Conservation (phyloP, 2,329 filamentous ascomycete species). For the Aureobasidium sp. region DNA sequence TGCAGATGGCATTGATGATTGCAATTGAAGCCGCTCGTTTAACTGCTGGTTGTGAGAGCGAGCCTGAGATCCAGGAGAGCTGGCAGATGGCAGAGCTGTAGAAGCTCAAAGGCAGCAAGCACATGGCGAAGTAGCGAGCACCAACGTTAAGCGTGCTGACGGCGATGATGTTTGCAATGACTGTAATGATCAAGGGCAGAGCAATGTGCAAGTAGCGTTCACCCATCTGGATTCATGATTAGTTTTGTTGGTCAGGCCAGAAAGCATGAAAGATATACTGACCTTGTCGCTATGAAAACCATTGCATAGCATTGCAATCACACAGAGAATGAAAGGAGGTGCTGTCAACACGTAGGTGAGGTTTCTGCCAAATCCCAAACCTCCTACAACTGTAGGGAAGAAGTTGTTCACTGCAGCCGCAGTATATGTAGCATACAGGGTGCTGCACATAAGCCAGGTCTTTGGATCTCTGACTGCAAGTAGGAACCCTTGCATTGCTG, state of each 20-base stretch:
- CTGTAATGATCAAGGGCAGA: conserved; percentile 24
- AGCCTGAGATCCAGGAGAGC: conserved; percentile 47
- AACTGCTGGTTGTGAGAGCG: conserved; percentile 46
- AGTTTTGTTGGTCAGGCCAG: not conserved
- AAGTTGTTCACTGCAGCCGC: conserved; percentile 33
- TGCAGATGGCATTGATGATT: conserved; percentile 50
- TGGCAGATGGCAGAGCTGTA: conserved; percentile 58
- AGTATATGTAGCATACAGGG: conserved; percentile 32
- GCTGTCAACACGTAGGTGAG: conserved; percentile 29
- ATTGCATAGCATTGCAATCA: conserved; percentile 30
- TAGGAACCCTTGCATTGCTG: conserved; percentile 27
- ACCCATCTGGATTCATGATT: conserved; percentile 22
- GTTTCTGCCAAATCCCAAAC: conserved; percentile 29
- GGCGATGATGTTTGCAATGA: conserved; percentile 28
- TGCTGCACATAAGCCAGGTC: conserved; percentile 30
- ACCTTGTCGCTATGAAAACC: conserved; percentile 33
- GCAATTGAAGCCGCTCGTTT: conserved; percentile 50
- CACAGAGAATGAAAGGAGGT: conserved; percentile 32
- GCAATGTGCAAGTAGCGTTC: conserved; percentile 36
- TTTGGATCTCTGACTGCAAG: conserved; percentile 29
- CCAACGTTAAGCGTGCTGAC: conserved; percentile 25
- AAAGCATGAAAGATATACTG: not conserved
- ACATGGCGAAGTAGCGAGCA: conserved; percentile 30
- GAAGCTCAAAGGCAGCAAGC: conserved; percentile 36
- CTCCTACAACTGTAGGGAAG: conserved; percentile 27